These are phyloP conservation scores for Piper betle DNA, from an alignment of 164 flowering plant species.

Conservation along the genomic window DNA sequence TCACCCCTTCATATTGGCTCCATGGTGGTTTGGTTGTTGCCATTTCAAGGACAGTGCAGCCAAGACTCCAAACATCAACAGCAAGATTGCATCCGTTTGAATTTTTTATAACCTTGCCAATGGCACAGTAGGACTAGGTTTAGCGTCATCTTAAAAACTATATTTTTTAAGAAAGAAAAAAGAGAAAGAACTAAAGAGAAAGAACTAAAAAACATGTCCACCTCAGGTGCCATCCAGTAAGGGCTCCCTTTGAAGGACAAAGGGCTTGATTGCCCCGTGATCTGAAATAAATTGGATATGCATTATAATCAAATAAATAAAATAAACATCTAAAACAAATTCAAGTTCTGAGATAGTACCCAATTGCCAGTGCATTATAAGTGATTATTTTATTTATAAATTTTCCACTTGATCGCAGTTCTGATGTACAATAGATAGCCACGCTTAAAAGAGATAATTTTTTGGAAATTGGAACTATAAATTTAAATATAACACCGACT, in stretches of 20 bases:
- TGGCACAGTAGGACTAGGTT: not conserved
- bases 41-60: slow-evolving; percentile 93
- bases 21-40: slow-evolving; percentile 91
- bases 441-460: too few species aligned
- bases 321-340: too few species aligned
- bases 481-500: too few species aligned
- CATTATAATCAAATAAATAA: not conserved
- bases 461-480: too few species aligned
- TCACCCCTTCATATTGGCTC: slow-evolving; percentile 82
- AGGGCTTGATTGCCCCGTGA: slow-evolving; percentile 75
- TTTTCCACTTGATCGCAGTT: too few species aligned
- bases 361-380: too few species aligned
- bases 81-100: slow-evolving; percentile 70
- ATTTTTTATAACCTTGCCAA: slow-evolving; percentile 56
- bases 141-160: not conserved
- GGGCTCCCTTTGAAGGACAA: slow-evolving; percentile 83
- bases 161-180: not conserved
- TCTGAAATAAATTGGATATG: slow-evolving; percentile 25
- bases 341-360: too few species aligned
- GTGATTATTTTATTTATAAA: too few species aligned
- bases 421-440: too few species aligned
- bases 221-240: slow-evolving; percentile 99
- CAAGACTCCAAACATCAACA: slow-evolving; percentile 92
- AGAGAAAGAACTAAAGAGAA: not conserved
- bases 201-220: slow-evolving; percentile 8